phyloP scores from a whole-genome alignment of 1,139 yeast species.

The Sugiyamaella pinicola region DNA sequence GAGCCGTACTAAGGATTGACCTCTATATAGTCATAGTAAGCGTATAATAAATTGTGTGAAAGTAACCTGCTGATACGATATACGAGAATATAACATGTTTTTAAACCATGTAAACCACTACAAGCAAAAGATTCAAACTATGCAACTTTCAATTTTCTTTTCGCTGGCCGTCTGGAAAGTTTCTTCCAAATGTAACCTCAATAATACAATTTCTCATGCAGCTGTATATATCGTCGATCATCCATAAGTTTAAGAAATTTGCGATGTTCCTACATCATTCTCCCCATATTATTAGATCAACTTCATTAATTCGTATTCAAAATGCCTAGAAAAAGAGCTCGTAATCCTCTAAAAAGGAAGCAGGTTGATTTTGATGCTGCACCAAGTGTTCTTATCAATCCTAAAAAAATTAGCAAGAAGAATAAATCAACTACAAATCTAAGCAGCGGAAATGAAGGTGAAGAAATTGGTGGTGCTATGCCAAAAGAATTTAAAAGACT shows the following conservation, averaged over 20 bases:
- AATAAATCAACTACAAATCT: constrained; percentile 16
- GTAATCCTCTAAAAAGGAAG: constrained; percentile 36
- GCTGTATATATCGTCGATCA: no score
- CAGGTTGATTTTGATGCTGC: constrained; percentile 34
- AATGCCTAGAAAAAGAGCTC: constrained; percentile 37
- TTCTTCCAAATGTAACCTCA: background rate
- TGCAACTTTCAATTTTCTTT: no score
- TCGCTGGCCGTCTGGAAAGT: no score
- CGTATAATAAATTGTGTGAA: background rate
- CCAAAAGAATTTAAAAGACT: constrained; percentile 40
- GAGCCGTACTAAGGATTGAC: constrained; percentile 15
- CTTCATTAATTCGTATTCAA: background rate
- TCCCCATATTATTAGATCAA: constrained; percentile 1
- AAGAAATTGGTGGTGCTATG: constrained; percentile 37
- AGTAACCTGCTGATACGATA: background rate
- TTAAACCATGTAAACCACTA: no score
- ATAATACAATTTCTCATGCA: background rate
- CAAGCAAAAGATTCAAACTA: no score
- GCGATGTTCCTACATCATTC: background rate
- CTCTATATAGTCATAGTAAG: background rate
- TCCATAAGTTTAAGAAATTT: background rate
- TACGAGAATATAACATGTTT: no score
- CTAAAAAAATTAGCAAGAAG: constrained; percentile 22
- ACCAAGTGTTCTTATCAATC: constrained; percentile 30
- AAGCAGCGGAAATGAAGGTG: constrained; percentile 21